Percentiles rank a stretch among this genome's conserved stretches.
Evolutionary conservation across 371 early-diverging fungal genomes (phyloP).

Genomic region (Rhizopus stolonifer): DNA sequence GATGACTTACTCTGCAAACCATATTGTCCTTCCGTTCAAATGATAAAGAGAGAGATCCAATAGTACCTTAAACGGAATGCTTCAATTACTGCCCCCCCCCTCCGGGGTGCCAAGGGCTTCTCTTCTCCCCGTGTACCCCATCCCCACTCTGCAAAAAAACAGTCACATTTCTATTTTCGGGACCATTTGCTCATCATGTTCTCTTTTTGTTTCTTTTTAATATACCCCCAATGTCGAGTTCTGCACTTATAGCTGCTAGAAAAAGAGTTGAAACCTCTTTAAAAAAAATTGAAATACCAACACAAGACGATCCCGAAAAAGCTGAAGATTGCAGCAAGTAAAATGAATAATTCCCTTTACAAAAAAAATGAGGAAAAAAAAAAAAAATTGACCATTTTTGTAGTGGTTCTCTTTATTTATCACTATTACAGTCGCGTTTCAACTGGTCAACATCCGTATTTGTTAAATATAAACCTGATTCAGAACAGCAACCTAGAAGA

Average conservation of each 20-base stretch:
- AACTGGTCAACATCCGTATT: slow-evolving; percentile 43
- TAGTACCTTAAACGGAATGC: slow-evolving; percentile 2
- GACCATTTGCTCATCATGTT: neutral
- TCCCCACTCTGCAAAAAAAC: neutral
- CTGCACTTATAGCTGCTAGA: slow-evolving; percentile 35
- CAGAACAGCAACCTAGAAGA: slow-evolving; percentile 38
- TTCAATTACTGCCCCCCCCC: slow-evolving; percentile 15
- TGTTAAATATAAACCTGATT: slow-evolving; percentile 38
- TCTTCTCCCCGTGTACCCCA: neutral
- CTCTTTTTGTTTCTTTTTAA: neutral
- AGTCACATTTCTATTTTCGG: slow-evolving; percentile 2
- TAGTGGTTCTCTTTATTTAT: slow-evolving; percentile 35
- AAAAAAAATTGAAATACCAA: slow-evolving; percentile 20
- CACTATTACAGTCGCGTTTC: slow-evolving; percentile 46
- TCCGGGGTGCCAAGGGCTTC: neutral
- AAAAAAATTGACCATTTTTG: neutral
- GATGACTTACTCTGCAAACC: slow-evolving; percentile 23
- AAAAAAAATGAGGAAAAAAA: too few relatives aligned
- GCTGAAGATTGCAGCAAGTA: slow-evolving; percentile 16
- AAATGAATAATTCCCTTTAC: too few relatives aligned
- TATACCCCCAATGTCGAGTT: slow-evolving; percentile 27
- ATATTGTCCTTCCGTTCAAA: slow-evolving; percentile 25
- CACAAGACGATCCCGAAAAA: slow-evolving; percentile 9
- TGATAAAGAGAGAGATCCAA: slow-evolving; percentile 20
- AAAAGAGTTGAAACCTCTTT: slow-evolving; percentile 30